Evolutionary conservation across 768 basidiomycete species (phyloP).

Genomic region (Suillus tomentosus): DNA sequence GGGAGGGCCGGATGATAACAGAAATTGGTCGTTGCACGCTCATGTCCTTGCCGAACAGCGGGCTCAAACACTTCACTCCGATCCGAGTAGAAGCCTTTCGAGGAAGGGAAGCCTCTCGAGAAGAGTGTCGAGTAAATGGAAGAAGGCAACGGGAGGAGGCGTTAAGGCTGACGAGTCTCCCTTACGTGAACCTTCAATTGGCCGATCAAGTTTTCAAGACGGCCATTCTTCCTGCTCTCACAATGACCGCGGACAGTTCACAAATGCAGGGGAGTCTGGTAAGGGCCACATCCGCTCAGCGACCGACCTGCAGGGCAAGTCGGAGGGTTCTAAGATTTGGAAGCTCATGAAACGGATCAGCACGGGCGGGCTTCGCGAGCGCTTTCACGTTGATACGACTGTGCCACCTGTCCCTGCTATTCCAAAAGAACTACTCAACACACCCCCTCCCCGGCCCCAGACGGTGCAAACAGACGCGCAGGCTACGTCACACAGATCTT

Average conservation of each 20-base stretch:
- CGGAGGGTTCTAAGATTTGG: slow-evolving; percentile 55
- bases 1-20: slow-evolving; percentile 43
- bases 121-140: slow-evolving; percentile 40
- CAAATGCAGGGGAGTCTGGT: slow-evolving; percentile 22
- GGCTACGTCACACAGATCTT: background rate
- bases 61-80: slow-evolving; percentile 8
- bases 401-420: slow-evolving; percentile 65
- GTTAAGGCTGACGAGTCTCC: slow-evolving; percentile 29
- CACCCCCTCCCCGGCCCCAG: slow-evolving; percentile 5
- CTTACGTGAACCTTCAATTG: slow-evolving; percentile 22
- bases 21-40: slow-evolving; percentile 9
- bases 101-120: slow-evolving; percentile 30
- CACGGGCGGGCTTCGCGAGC: slow-evolving; percentile 62
- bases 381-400: slow-evolving; percentile 24
- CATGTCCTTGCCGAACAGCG: slow-evolving; percentile 12
- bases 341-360: slow-evolving; percentile 73
- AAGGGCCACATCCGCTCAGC: background rate
- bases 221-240: background rate
- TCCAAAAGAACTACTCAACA: slow-evolving; percentile 42
- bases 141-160: slow-evolving; percentile 21
- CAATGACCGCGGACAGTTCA: slow-evolving; percentile 16
- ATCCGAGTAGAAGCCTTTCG: slow-evolving; percentile 11
- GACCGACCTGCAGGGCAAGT: slow-evolving; percentile 12
- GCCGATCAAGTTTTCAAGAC: slow-evolving; percentile 40
- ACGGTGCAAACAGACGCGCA: background rate